Conservation (phyloP, 73 alveolate genomes). For the Halteria grandinella region DNA sequence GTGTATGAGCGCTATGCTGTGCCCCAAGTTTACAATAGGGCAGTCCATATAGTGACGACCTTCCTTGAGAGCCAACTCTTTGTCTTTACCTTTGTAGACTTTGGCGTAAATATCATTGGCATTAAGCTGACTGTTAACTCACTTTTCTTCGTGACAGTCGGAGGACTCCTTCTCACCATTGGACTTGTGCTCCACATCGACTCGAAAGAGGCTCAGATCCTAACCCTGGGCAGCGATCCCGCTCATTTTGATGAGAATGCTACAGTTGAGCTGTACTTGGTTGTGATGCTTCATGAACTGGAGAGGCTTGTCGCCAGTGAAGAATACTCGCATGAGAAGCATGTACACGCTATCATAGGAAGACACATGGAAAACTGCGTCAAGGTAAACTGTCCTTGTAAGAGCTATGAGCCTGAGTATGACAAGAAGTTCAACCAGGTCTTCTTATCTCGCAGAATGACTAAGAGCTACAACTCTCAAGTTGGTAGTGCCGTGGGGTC, state of each 20-base stretch:
- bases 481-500: conserved; percentile 12
- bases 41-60: conserved; percentile 13
- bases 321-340: conserved; percentile 47
- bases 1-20: conserved; percentile 8
- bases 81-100: not conserved
- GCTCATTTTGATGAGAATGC: conserved; percentile 4
- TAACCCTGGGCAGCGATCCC: conserved; percentile 1
- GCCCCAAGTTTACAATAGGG: conserved; percentile 44
- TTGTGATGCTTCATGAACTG: conserved; percentile 53
- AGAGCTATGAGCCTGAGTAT: conserved; percentile 59
- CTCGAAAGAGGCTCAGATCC: not conserved
- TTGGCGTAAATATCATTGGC: not conserved
- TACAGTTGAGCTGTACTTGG: conserved; percentile 35
- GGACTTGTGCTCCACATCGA: not conserved
- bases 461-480: not conserved
- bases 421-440: conserved; percentile 54
- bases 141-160: not conserved
- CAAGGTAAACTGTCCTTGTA: conserved; percentile 31
- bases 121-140: not conserved
- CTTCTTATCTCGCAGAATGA: conserved; percentile 35
- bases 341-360: conserved; percentile 44
- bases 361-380: conserved; percentile 61
- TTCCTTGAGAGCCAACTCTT: conserved; percentile 10
- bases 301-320: conserved; percentile 16
- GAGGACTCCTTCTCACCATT: not conserved